phyloP scores from a whole-genome alignment of 2,329 filamentous ascomycete species.

The Blastomyces silverae region DNA sequence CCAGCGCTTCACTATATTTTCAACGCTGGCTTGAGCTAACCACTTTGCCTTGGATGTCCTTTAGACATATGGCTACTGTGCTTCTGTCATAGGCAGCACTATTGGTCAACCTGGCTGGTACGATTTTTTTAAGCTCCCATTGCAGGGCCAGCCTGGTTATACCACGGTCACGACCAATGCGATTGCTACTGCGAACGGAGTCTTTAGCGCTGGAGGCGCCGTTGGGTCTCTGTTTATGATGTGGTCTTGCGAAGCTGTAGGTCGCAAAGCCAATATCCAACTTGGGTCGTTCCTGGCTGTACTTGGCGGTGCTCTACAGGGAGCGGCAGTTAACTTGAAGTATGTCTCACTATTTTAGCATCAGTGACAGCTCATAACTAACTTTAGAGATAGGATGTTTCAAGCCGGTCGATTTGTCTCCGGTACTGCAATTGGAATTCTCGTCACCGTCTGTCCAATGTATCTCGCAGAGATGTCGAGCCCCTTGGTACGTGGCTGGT shows the following conservation, averaged over 20 bases:
- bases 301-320: constrained; percentile 45
- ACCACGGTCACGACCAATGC: constrained; percentile 42
- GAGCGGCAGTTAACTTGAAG: constrained; percentile 41
- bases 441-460: constrained; percentile 43
- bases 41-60: not conserved
- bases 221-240: constrained; percentile 45
- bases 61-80: constrained; percentile 48
- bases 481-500: constrained; percentile 39
- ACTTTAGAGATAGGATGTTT: constrained; percentile 35
- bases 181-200: constrained; percentile 46
- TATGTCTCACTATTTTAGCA: constrained; percentile 24
- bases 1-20: not conserved
- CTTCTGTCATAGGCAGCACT: constrained; percentile 47
- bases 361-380: constrained; percentile 6
- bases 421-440: constrained; percentile 40
- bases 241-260: constrained; percentile 45
- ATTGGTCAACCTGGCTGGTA: constrained; percentile 51
- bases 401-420: constrained; percentile 41
- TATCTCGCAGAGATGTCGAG: constrained; percentile 42
- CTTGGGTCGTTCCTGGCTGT: constrained; percentile 41
- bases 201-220: constrained; percentile 46
- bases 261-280: constrained; percentile 44
- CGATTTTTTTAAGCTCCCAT: constrained; percentile 44
- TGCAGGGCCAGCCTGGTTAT: constrained; percentile 41
- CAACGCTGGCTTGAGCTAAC: not conserved